These are phyloP conservation scores for Pecoramyces ruminantium DNA, from an alignment of 192 early-diverging fungal genomes.

Conservation along the genomic window DNA sequence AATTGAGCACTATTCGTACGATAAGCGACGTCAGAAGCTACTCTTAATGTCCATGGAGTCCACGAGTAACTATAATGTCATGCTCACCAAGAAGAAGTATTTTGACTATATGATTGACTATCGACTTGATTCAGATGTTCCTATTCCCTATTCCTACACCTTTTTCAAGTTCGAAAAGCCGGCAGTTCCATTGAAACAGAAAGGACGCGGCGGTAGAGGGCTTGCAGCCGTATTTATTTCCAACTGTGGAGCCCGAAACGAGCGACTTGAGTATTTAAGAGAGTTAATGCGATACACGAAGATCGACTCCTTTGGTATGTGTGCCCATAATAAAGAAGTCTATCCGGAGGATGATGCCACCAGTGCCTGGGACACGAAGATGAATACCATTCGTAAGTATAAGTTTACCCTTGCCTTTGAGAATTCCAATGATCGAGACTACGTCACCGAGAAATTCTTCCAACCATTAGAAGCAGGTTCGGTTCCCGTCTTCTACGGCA, in stretches of 20 bases:
- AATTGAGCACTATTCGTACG: not conserved
- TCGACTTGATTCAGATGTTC: constrained; percentile 1
- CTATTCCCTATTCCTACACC: not conserved
- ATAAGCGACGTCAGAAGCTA: not conserved
- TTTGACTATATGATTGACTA: not conserved
- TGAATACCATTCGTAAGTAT: not conserved
- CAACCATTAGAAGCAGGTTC: not conserved
- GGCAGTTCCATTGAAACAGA: not conserved
- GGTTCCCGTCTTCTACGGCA: not conserved
- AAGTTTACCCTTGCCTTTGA: not conserved
- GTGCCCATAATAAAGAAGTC: not conserved
- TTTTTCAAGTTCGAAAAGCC: not conserved
- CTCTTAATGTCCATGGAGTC: not conserved
- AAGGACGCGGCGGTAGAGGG: not conserved
- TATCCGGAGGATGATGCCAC: not conserved
- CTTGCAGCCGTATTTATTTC: not conserved
- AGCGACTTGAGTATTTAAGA: not conserved
- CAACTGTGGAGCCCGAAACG: not conserved
- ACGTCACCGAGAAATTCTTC: constrained; percentile 4
- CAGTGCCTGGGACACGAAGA: not conserved
- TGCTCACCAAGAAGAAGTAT: not conserved
- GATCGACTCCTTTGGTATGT: not conserved
- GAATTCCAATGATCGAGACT: not conserved
- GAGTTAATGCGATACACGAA: not conserved
- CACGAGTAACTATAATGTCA: not conserved